Conservation (phyloP, 108 stramenopile genomes). For the Skeletonema grethae region DNA sequence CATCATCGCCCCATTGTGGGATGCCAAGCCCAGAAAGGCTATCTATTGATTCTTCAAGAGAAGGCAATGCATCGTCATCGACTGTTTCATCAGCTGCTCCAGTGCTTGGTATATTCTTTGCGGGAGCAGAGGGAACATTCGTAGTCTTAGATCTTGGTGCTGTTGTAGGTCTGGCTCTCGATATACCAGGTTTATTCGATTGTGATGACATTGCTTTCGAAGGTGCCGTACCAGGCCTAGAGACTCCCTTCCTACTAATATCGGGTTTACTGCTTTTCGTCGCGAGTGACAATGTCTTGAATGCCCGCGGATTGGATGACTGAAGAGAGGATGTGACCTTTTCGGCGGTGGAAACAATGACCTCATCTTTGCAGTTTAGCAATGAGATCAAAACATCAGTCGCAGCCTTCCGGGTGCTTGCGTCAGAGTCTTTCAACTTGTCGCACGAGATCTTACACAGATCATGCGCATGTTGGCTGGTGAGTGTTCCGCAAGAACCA, state of each 20-base stretch:
- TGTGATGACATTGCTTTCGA: neutral
- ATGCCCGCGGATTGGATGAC: conserved; percentile 65
- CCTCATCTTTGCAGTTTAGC: conserved; percentile 44
- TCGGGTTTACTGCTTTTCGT: conserved; percentile 2
- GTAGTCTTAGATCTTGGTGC: neutral
- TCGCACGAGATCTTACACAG: conserved; percentile 48
- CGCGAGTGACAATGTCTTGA: conserved; percentile 58
- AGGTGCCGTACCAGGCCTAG: conserved; percentile 11
- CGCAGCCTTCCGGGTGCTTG: conserved; percentile 69
- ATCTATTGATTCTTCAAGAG: conserved; percentile 60
- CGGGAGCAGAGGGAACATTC: neutral
- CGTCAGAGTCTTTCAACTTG: conserved; percentile 81
- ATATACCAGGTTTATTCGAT: neutral
- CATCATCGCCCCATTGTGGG: conserved; percentile 68
- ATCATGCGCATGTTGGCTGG: conserved; percentile 33
- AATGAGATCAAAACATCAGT: conserved; percentile 56
- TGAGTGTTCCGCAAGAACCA: conserved; percentile 60
- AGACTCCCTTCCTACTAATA: neutral
- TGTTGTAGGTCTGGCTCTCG: neutral
- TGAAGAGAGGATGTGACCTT: conserved; percentile 49
- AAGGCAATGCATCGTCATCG: conserved; percentile 22
- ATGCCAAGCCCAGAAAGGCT: conserved; percentile 50
- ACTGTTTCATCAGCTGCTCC: conserved; percentile 10
- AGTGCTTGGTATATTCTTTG: conserved; percentile 7
- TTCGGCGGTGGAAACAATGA: conserved; percentile 25